phyloP scores from a whole-genome alignment of 305 asterid genomes.

The Solanum hybrid region DNA sequence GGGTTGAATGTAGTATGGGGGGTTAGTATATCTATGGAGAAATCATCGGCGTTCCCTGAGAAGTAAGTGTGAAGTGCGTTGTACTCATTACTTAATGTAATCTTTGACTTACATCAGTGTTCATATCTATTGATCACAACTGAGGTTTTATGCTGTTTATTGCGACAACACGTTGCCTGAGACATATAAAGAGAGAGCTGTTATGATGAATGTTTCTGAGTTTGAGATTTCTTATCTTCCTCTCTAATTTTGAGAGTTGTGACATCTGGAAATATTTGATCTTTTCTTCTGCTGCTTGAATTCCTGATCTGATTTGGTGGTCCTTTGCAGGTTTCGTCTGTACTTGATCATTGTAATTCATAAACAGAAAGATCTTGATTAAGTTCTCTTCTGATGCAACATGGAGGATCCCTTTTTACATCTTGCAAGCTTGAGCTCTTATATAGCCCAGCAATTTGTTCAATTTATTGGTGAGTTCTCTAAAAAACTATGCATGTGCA shows the following conservation, averaged over 20 bases:
- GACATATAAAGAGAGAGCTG: neutral
- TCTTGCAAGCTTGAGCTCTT: constrained; percentile 53
- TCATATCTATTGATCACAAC: neutral
- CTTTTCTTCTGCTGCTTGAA: neutral
- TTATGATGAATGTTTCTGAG: neutral
- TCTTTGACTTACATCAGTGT: neutral
- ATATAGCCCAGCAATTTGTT: constrained; percentile 31
- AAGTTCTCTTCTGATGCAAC: constrained; percentile 21
- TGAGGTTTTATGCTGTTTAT: neutral
- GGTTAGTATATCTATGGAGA: neutral
- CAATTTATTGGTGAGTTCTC: constrained; percentile 52
- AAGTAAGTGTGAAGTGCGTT: neutral
- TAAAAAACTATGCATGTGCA: neutral
- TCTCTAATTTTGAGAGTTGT: neutral
- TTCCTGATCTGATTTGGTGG: neutral
- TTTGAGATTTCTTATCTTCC: neutral
- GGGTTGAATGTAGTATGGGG: neutral
- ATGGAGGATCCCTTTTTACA: constrained; percentile 64
- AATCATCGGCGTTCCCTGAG: neutral
- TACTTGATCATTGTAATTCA: constrained; percentile 15
- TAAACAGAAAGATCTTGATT: constrained; percentile 12
- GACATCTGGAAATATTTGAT: neutral
- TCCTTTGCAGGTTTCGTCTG: neutral
- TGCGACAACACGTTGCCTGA: neutral
- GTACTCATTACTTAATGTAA: neutral